These are phyloP conservation scores for Ilex paraguariensis DNA, from an alignment of 305 asterid species.

Conservation along the genomic window DNA sequence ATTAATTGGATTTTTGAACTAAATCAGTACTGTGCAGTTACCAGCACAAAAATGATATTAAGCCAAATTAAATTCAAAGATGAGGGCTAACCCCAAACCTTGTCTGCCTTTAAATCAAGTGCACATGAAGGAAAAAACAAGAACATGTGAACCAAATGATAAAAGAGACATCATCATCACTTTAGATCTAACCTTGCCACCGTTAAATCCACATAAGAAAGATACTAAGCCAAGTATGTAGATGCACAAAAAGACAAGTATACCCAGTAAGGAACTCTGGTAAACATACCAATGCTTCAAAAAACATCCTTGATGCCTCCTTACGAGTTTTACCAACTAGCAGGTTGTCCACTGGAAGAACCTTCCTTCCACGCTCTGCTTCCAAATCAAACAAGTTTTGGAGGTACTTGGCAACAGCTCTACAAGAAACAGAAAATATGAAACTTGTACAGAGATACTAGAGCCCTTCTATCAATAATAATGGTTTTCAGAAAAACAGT, in stretches of 20 bases:
- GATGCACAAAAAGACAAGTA: neutral
- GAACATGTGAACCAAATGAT: neutral
- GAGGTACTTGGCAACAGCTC: conserved; percentile 93
- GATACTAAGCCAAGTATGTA: neutral
- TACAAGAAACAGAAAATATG: conserved; percentile 18
- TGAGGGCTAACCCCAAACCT: neutral
- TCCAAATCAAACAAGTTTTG: conserved; percentile 65
- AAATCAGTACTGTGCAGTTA: neutral
- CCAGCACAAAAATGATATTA: neutral
- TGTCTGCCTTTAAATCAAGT: too few relatives aligned
- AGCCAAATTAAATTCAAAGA: neutral
- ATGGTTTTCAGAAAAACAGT: too few relatives aligned
- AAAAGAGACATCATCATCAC: neutral
- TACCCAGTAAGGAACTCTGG: neutral
- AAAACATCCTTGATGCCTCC: conserved; percentile 96
- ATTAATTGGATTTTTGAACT: neutral
- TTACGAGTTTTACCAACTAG: conserved; percentile 84
- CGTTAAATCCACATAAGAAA: neutral
- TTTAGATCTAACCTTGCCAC: neutral
- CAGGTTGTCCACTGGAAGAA: conserved; percentile 59
- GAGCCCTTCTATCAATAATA: too few relatives aligned
- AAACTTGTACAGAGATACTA: neutral
- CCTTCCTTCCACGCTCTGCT: conserved; percentile 50
- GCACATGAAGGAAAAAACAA: neutral
- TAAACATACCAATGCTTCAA: conserved; percentile 78